phyloP scores from a whole-genome alignment of 176 grass and related monocot species.

The Juncus effusus region DNA sequence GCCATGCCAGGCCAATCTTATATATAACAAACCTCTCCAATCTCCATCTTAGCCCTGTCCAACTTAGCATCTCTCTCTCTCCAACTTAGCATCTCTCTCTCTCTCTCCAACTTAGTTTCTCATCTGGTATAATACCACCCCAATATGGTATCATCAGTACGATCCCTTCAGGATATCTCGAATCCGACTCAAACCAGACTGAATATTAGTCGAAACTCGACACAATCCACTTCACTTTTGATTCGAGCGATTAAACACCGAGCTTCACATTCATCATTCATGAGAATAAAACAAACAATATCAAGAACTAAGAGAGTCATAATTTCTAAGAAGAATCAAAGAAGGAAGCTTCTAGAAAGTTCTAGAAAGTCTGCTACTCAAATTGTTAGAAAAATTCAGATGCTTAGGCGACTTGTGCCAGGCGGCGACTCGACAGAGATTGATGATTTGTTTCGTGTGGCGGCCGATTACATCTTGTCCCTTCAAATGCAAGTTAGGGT shows the following conservation, averaged over 20 bases:
- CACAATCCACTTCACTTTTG: not conserved
- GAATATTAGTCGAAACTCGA: no score
- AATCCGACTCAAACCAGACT: not conserved
- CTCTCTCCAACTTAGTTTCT: not conserved
- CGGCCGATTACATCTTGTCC: constrained; percentile 22
- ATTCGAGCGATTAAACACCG: constrained; percentile 16
- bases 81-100: not conserved
- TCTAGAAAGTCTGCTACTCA: constrained; percentile 17
- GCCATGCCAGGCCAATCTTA: not conserved
- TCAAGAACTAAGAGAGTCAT: constrained; percentile 8
- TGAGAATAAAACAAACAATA: constrained; percentile 20
- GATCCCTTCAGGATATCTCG: constrained; percentile 17
- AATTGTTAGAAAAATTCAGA: constrained; percentile 24
- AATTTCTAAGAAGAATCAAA: constrained; percentile 15
- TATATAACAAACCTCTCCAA: no score
- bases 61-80: constrained; percentile 3
- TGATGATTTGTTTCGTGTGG: constrained; percentile 22
- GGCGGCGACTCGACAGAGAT: constrained; percentile 9
- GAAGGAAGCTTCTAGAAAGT: constrained; percentile 17
- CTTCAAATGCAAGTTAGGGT: constrained; percentile 35
- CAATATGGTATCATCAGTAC: constrained; percentile 19
- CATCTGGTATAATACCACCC: not conserved
- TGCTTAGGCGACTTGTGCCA: constrained; percentile 15
- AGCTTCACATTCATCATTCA: not conserved
- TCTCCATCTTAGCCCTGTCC: not conserved